phyloP scores from a whole-genome alignment of 2,329 filamentous ascomycete genomes.

The Monilinia polystroma region DNA sequence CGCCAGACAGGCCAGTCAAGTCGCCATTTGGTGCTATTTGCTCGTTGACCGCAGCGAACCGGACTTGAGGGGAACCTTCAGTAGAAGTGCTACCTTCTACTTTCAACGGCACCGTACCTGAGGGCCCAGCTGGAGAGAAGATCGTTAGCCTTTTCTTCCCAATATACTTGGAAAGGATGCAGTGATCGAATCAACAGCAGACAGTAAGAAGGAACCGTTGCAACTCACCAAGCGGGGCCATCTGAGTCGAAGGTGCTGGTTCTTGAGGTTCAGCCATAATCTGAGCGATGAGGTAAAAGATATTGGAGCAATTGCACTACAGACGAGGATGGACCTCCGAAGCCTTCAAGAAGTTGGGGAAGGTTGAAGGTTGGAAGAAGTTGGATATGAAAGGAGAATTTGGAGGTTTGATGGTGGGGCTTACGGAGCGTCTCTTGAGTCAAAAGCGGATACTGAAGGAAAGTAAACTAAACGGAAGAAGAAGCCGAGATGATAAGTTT shows the following conservation, averaged over 20 bases:
- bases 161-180: slow-evolving; percentile 10
- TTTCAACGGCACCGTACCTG: slow-evolving; percentile 17
- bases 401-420: slow-evolving; percentile 27
- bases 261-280: slow-evolving; percentile 31
- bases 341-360: slow-evolving; percentile 21
- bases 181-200: slow-evolving; percentile 24
- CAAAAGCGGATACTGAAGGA: slow-evolving; percentile 19
- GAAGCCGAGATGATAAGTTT: slow-evolving; percentile 18
- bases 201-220: slow-evolving; percentile 29
- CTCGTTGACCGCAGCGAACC: slow-evolving; percentile 69
- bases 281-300: slow-evolving; percentile 13
- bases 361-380: slow-evolving; percentile 16
- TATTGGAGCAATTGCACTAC: slow-evolving; percentile 21
- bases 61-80: slow-evolving; percentile 53
- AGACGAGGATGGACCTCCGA: slow-evolving; percentile 24
- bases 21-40: slow-evolving; percentile 59
- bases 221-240: slow-evolving; percentile 33
- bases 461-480: slow-evolving; percentile 15
- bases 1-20: slow-evolving; percentile 36
- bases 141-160: slow-evolving; percentile 3
- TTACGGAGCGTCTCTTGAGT: slow-evolving; percentile 22
- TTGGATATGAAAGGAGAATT: slow-evolving; percentile 25
- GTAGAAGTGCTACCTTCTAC: slow-evolving; percentile 27
- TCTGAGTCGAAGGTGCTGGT: slow-evolving; percentile 23
- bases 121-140: background rate